Conservation (phyloP, 192 early-diverging fungal species). For the Thamnidium elegans region DNA sequence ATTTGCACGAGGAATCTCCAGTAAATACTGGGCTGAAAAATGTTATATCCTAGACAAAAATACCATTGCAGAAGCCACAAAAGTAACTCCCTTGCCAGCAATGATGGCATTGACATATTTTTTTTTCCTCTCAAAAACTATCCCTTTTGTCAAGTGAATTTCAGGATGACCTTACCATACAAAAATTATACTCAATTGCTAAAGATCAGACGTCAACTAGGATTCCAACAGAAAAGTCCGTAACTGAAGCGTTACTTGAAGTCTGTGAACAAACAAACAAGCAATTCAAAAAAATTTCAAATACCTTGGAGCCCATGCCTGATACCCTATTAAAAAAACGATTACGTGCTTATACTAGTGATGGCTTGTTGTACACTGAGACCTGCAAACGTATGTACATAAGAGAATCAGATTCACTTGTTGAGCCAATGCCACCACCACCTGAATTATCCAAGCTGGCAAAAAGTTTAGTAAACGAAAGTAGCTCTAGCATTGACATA, state of each 20-base stretch:
- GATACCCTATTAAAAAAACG: constrained; percentile 12
- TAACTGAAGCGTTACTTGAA: constrained; percentile 10
- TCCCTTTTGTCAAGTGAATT: constrained; percentile 14
- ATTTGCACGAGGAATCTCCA: constrained; percentile 5
- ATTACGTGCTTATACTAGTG: constrained; percentile 8
- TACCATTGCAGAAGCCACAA: constrained; percentile 6
- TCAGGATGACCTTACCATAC: constrained; percentile 7
- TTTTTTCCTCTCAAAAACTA: constrained; percentile 13
- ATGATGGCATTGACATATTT: constrained; percentile 13
- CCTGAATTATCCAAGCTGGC: constrained; percentile 9
- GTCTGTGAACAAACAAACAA: constrained; percentile 18
- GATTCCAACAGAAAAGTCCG: constrained; percentile 10
- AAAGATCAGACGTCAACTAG: constrained; percentile 8
- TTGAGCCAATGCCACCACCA: constrained; percentile 15
- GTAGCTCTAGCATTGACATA: constrained; percentile 16
- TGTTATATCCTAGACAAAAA: constrained; percentile 11
- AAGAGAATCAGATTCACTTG: constrained; percentile 12
- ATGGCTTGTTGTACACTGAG: constrained; percentile 9
- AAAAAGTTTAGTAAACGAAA: constrained; percentile 15
- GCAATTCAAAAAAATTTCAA: constrained; percentile 20
- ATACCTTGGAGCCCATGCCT: constrained; percentile 10
- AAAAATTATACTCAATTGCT: constrained; percentile 14
- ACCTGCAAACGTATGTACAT: constrained; percentile 14
- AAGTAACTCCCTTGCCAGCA: constrained; percentile 7
- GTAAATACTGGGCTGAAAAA: constrained; percentile 16